A percentile compares a stretch with the other conserved stretches of the same genome.
phyloP scores from a whole-genome alignment of 495 filamentous ascomycete genomes.

The Penicillium paradoxum region DNA sequence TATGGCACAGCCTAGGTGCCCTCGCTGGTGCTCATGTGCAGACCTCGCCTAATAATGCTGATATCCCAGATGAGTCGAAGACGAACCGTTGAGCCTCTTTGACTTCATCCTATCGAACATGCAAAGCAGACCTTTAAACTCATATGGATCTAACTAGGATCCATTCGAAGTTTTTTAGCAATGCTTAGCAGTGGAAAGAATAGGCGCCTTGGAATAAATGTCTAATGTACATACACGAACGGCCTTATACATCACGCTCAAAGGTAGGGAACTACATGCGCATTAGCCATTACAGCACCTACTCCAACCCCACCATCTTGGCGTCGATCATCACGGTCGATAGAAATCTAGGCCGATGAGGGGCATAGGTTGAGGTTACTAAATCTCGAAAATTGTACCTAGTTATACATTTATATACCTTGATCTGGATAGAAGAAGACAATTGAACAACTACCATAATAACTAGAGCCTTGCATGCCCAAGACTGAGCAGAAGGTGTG shows the following conservation, averaged over 20 bases:
- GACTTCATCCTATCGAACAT: slow-evolving; percentile 4
- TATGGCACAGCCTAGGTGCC: slow-evolving; percentile 12
- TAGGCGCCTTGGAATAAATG: not conserved
- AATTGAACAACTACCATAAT: too few relatives aligned
- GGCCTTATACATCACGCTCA: not conserved
- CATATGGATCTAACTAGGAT: too few relatives aligned
- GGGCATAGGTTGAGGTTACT: slow-evolving; percentile 50
- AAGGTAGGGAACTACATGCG: slow-evolving; percentile 17
- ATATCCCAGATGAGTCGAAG: slow-evolving; percentile 6
- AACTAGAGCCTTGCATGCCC: too few relatives aligned
- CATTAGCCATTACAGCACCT: slow-evolving; percentile 31
- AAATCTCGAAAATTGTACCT: too few relatives aligned
- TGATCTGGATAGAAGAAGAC: too few relatives aligned
- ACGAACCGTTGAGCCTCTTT: slow-evolving; percentile 3
- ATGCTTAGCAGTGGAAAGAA: not conserved
- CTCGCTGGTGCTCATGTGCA: slow-evolving; percentile 8
- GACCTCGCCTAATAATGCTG: slow-evolving; percentile 13
- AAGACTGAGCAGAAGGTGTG: too few relatives aligned
- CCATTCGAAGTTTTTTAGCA: too few relatives aligned
- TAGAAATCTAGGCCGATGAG: slow-evolving; percentile 44
- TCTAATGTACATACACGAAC: not conserved
- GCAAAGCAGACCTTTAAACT: slow-evolving; percentile 15
- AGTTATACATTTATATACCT: too few relatives aligned
- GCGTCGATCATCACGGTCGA: slow-evolving; percentile 49
- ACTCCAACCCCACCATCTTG: slow-evolving; percentile 46